These are phyloP conservation scores for Rhizopogon rudus DNA, from an alignment of 768 basidiomycete genomes.

Conservation along the genomic window DNA sequence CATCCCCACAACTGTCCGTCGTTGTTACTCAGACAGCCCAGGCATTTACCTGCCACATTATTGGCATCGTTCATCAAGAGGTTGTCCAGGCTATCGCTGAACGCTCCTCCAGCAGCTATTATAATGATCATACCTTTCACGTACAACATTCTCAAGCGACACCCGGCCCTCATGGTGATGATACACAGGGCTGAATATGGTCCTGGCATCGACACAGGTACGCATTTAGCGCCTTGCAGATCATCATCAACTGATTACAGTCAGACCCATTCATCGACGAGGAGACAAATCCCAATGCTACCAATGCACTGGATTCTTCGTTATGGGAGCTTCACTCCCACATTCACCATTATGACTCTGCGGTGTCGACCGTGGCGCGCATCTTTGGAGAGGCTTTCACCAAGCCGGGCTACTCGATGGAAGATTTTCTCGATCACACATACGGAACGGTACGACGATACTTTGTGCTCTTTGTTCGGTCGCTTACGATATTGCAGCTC, in stretches of 20 bases:
- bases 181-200: conserved; percentile 63
- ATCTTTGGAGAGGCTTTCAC: conserved; percentile 91
- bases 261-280: conserved; percentile 64
- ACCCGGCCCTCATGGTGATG: conserved; percentile 90
- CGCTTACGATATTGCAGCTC: conserved; percentile 44
- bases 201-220: conserved; percentile 31
- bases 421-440: conserved; percentile 95
- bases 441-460: conserved; percentile 63
- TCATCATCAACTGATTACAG: conserved; percentile 1
- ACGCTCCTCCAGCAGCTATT: conserved; percentile 85
- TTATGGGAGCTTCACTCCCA: conserved; percentile 90
- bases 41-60: conserved; percentile 86
- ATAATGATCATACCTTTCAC: conserved; percentile 90
- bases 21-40: conserved; percentile 19
- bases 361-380: conserved; percentile 81
- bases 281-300: conserved; percentile 70
- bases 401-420: conserved; percentile 86
- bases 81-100: conserved; percentile 76
- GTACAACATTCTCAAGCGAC: conserved; percentile 90
- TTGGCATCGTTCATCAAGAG: conserved; percentile 95
- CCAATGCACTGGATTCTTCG: conserved; percentile 80
- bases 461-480: not conserved
- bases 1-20: not conserved
- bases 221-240: conserved; percentile 1
- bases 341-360: conserved; percentile 75